Base-by-base conservation (phyloP, 441 rosid genomes). In the Viola pubescens region DNA sequence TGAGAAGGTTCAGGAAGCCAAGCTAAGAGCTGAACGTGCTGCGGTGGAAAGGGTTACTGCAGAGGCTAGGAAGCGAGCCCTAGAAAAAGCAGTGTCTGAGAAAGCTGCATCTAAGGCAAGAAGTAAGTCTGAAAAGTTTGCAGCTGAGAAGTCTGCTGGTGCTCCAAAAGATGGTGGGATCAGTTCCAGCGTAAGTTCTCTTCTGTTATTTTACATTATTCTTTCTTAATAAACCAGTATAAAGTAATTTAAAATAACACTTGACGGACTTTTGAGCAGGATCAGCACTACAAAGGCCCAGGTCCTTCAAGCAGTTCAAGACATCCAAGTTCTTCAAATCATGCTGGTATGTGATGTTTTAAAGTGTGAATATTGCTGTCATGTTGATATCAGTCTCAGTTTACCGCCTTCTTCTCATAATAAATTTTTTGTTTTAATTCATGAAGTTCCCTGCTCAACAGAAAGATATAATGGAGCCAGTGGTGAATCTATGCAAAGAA, bases 11-110 rank as follows among this genome's bases (percentile, higher is more conserved):
- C 77, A 70, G 68, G 92, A 89, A 69, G 95, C 92, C 64, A 94
- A 78, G 70, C 79, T 80, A 56, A 83, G 80, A 77, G 81, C 86
- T 53, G 92, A 94, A 70, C 96, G 97, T 48, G 92, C 97, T 73
- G 98, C 98, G 44, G 98, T 89, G 37, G 97, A 94, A 74, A 79
- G 96, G 81, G 98, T 89, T 65, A 89, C 92, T 62, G 81, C 89
- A 53, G 98, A 94, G 78, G 98, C 97, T 48, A 77, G 98, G 64
- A 89, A 72, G 67, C 96, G 98, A 58, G 95, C 95, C 60, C 48
- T 94, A 37, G 97, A 88, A 72, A 94, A 78, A 74, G 96, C 95
- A 45, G 57, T 86, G 82, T 83, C 89, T 6, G 87, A 82, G 66
- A 89, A 80, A 64, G 74, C 78, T 68, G 52, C 87, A 68, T 55